These are phyloP conservation scores for Capsicum chinense DNA, from an alignment of 257 asterid genomes.

Conservation along the genomic window DNA sequence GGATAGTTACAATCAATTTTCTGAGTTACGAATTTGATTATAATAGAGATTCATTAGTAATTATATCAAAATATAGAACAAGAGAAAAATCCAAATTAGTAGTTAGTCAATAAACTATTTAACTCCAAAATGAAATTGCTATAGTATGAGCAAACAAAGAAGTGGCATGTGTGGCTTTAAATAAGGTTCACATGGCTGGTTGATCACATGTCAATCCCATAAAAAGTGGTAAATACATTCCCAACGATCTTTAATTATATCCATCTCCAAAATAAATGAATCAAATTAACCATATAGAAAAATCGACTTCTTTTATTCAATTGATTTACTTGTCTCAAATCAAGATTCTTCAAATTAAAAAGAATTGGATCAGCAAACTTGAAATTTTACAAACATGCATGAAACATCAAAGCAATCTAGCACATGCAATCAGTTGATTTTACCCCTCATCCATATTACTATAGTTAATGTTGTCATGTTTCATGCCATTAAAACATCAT, in stretches of 20 bases:
- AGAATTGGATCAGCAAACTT: background rate
- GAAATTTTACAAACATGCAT: background rate
- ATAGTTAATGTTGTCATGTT: background rate
- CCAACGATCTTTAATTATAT: background rate
- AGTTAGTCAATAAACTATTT: background rate
- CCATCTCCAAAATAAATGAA: background rate
- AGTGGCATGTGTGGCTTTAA: slow-evolving; percentile 17
- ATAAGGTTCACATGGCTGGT: slow-evolving; percentile 33
- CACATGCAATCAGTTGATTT: background rate
- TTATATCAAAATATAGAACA: background rate
- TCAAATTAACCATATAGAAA: no score
- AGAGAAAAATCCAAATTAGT: background rate
- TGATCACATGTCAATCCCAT: slow-evolving; percentile 34
- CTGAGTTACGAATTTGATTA: background rate
- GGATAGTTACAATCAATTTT: background rate
- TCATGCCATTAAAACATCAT: background rate
- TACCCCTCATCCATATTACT: background rate
- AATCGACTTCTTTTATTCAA: background rate
- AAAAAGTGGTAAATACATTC: slow-evolving; percentile 19
- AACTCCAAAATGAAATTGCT: background rate
- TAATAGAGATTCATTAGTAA: background rate
- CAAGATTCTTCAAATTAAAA: background rate
- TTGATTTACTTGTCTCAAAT: background rate
- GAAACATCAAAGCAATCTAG: background rate
- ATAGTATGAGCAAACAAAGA: background rate